Percentiles rank a stretch among this genome's conserved stretches.
Conservation (phyloP, 2,329 filamentous ascomycete genomes). For the Penicillium sp. region DNA sequence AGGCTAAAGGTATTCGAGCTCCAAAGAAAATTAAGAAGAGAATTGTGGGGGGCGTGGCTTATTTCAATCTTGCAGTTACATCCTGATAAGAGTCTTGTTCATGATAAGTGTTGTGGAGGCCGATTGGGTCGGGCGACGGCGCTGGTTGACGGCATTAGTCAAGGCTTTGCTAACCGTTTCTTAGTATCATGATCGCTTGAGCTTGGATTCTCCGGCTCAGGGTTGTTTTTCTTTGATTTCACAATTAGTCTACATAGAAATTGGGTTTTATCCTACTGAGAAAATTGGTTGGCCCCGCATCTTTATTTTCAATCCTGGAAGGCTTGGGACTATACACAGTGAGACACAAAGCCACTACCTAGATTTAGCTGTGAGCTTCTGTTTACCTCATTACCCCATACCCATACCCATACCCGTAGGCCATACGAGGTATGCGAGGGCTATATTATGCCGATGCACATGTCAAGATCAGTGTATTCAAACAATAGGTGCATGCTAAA, state of each 20-base stretch:
- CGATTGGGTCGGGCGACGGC: slow-evolving; percentile 20
- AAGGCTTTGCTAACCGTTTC: slow-evolving; percentile 11
- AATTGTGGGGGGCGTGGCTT: slow-evolving; percentile 22
- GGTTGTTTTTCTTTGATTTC: neutral
- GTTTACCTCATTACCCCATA: no score
- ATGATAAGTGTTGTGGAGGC: slow-evolving; percentile 22
- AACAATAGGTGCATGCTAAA: neutral
- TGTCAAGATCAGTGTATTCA: neutral
- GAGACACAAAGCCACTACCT: no score
- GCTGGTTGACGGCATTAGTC: slow-evolving; percentile 21
- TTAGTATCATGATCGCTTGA: neutral
- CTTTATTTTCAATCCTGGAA: neutral
- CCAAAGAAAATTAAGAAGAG: neutral
- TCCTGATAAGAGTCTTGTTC: slow-evolving; percentile 13
- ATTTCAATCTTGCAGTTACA: slow-evolving; percentile 10
- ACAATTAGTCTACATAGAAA: no score
- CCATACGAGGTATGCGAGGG: no score
- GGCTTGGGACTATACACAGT: neutral
- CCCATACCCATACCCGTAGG: no score
- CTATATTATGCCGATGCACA: no score
- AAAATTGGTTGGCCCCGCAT: neutral
- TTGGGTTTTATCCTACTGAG: neutral
- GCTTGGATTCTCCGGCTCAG: neutral
- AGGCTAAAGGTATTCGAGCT: neutral
- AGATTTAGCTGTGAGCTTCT: no score